A percentile compares a stretch with the other conserved stretches of the same genome.
Conservation (phyloP, 805 yeast genomes). For the Candida chilensis region DNA sequence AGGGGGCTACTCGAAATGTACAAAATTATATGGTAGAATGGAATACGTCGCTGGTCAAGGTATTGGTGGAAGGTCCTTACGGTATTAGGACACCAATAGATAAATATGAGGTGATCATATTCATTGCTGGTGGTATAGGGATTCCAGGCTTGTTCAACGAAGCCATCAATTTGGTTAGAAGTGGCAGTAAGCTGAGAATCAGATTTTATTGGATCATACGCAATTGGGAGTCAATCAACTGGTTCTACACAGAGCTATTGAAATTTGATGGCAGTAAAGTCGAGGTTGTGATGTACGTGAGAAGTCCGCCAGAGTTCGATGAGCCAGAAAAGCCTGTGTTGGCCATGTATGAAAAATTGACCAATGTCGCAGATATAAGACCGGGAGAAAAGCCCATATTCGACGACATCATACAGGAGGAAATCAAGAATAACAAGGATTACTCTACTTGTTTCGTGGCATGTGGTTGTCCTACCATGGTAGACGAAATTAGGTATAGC, state of each 20-base stretch:
- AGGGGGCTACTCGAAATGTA: slow-evolving; percentile 45
- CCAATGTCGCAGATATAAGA: too few species aligned
- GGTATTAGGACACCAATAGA: slow-evolving; percentile 42
- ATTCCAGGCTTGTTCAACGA: slow-evolving; percentile 47
- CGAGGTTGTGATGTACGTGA: slow-evolving; percentile 16
- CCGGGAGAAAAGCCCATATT: too few species aligned
- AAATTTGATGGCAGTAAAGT: slow-evolving; percentile 15
- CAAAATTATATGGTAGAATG: slow-evolving; percentile 19
- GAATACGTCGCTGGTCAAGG: slow-evolving; percentile 14
- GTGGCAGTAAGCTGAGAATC: slow-evolving; percentile 16
- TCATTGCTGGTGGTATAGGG: slow-evolving; percentile 72
- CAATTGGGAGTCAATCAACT: slow-evolving; percentile 34
- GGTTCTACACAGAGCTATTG: slow-evolving; percentile 37
- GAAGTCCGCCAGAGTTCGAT: too few species aligned
- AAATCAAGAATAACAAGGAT: too few species aligned
- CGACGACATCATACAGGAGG: too few species aligned
- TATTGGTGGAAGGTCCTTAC: slow-evolving; percentile 62
- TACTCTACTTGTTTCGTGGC: not conserved
- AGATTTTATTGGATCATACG: slow-evolving; percentile 60
- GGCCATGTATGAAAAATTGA: too few species aligned
- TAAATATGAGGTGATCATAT: slow-evolving; percentile 42
- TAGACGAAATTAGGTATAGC: not conserved
- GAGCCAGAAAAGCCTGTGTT: too few species aligned
- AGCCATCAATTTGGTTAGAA: too few species aligned
- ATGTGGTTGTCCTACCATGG: slow-evolving; percentile 1